These are phyloP conservation scores for Pleurotus giganteus DNA, from an alignment of 768 basidiomycete genomes.

Conservation along the genomic window DNA sequence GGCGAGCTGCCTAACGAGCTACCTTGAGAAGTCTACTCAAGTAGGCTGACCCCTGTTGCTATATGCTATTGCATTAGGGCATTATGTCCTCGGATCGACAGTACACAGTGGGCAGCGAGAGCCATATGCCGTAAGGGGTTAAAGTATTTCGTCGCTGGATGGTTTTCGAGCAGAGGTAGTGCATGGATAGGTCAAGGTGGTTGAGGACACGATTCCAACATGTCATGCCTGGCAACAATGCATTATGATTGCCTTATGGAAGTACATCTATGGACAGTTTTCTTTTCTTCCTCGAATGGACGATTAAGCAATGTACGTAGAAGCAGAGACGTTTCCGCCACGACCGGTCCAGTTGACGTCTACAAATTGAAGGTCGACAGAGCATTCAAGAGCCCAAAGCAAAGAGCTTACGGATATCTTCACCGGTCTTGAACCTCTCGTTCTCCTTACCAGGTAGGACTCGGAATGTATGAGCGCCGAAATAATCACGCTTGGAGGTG, in stretches of 20 bases:
- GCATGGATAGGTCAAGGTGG: no score
- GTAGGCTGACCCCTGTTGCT: no score
- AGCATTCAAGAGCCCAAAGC: not conserved
- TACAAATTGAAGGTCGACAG: slow-evolving; percentile 23
- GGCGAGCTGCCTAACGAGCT: no score
- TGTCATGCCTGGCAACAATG: not conserved
- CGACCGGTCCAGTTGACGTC: slow-evolving; percentile 99
- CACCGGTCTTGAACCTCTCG: slow-evolving; percentile 68
- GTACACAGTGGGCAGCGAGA: no score
- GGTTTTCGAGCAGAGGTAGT: no score
- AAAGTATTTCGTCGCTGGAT: no score
- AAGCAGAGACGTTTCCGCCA: slow-evolving; percentile 91
- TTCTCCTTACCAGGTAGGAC: slow-evolving; percentile 93
- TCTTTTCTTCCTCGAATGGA: slow-evolving; percentile 8
- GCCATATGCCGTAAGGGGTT: no score
- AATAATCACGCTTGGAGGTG: slow-evolving; percentile 82
- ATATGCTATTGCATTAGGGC: no score
- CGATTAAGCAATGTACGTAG: slow-evolving; percentile 67
- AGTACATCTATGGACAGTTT: slow-evolving; percentile 4
- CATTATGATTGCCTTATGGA: not conserved
- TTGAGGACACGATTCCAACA: no score
- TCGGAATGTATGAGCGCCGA: slow-evolving; percentile 97
- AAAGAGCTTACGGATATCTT: slow-evolving; percentile 77
- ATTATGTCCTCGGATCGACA: no score
- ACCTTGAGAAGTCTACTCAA: no score